Percentiles rank a stretch among this genome's conserved stretches.
phyloP scores from a whole-genome alignment of 2,329 filamentous ascomycete species.

The Cladosporium sp. region DNA sequence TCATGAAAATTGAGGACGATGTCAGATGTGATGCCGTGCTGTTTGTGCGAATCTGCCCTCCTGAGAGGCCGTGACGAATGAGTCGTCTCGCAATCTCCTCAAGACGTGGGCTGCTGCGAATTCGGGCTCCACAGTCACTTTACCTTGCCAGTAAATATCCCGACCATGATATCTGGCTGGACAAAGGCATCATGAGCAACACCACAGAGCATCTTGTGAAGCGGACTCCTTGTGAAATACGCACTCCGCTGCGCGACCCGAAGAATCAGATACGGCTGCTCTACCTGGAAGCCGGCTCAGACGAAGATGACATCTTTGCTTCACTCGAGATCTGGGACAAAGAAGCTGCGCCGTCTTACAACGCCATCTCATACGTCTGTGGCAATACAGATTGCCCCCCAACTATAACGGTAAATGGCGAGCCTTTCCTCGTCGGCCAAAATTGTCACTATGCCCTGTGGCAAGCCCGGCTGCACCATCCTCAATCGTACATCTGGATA shows the following conservation, averaged over 20 bases:
- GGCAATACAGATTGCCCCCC: neutral
- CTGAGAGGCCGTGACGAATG: neutral
- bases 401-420: conserved; percentile 14
- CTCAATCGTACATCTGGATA: conserved; percentile 18
- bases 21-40: neutral
- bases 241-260: neutral
- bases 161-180: no score
- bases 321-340: neutral
- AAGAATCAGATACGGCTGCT: neutral
- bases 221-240: no score
- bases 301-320: neutral
- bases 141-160: no score
- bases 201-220: no score
- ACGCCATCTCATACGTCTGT: conserved; percentile 24
- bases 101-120: neutral
- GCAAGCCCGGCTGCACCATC: neutral
- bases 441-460: conserved; percentile 7
- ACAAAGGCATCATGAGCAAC: no score
- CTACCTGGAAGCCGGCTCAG: neutral
- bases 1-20: neutral
- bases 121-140: neutral
- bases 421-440: conserved; percentile 3
- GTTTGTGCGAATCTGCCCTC: neutral
- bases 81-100: neutral
- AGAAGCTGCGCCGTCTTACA: neutral